phyloP scores from a whole-genome alignment of 371 early-diverging fungal species.

The Lichtheimia ramosa region DNA sequence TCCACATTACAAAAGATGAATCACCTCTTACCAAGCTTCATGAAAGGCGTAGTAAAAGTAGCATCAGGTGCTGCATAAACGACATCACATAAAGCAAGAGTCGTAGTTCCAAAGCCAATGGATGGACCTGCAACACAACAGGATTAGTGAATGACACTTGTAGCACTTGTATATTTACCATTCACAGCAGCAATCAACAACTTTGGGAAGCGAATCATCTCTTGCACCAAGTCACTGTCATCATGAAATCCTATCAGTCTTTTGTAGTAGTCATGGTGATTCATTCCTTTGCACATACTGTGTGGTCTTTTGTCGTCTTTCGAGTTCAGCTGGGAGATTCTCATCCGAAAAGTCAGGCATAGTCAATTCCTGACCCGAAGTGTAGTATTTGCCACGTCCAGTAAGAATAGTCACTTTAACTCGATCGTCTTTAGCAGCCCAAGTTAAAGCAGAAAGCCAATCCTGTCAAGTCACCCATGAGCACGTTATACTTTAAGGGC shows the following conservation, averaged over 20 bases:
- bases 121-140: slow-evolving; percentile 54
- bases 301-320: slow-evolving; percentile 22
- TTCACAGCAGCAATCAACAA: slow-evolving; percentile 74
- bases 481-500: background rate
- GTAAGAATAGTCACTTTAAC: slow-evolving; percentile 65
- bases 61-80: slow-evolving; percentile 65
- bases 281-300: slow-evolving; percentile 12
- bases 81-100: slow-evolving; percentile 69
- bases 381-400: slow-evolving; percentile 69
- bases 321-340: slow-evolving; percentile 24
- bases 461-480: slow-evolving; percentile 35
- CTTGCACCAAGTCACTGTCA: slow-evolving; percentile 48
- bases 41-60: slow-evolving; percentile 69
- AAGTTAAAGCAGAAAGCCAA: slow-evolving; percentile 61
- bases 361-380: slow-evolving; percentile 64
- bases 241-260: background rate
- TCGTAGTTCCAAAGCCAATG: slow-evolving; percentile 71
- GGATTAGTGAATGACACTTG: background rate
- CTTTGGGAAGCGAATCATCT: slow-evolving; percentile 70
- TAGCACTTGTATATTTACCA: slow-evolving; percentile 40
- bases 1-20: background rate
- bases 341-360: slow-evolving; percentile 37
- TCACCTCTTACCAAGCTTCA: slow-evolving; percentile 57
- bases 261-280: background rate
- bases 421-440: slow-evolving; percentile 50